Conservation (phyloP, 2,329 filamentous ascomycete genomes). For the Fusarium sp. region DNA sequence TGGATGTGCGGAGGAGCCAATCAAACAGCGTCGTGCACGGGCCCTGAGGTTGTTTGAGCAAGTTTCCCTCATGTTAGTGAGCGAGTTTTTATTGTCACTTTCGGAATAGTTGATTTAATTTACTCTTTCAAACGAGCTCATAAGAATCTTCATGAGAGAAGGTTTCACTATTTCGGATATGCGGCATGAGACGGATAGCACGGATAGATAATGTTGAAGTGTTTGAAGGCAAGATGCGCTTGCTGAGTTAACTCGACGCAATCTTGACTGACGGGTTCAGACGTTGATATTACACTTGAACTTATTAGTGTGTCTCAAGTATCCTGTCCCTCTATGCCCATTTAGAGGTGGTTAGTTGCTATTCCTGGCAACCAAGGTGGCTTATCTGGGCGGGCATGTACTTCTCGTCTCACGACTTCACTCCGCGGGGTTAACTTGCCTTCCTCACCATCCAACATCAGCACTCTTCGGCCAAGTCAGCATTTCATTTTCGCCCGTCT, state of each 20-base stretch:
- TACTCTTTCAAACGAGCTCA: slow-evolving; percentile 3
- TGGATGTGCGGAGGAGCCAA: slow-evolving; percentile 33
- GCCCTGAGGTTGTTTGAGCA: slow-evolving; percentile 56
- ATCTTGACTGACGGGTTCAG: background rate
- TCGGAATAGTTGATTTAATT: too few relatives aligned
- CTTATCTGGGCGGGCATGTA: slow-evolving; percentile 7
- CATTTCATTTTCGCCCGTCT: background rate
- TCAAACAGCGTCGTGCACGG: slow-evolving; percentile 27
- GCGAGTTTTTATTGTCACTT: slow-evolving; percentile 18
- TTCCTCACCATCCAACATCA: slow-evolving; percentile 20
- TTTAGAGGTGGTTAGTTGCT: slow-evolving; percentile 3
- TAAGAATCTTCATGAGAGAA: background rate
- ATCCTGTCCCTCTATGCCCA: background rate
- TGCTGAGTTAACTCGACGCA: background rate
- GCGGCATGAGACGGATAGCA: slow-evolving; percentile 35
- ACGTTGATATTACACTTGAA: background rate
- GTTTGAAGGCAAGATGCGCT: background rate
- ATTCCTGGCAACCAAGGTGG: background rate
- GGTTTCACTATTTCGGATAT: slow-evolving; percentile 17
- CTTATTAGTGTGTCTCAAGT: background rate
- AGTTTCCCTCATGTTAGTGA: slow-evolving; percentile 49
- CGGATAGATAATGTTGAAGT: slow-evolving; percentile 10
- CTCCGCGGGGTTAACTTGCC: slow-evolving; percentile 9
- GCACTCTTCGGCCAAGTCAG: background rate
- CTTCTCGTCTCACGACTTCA: background rate